Conservation (phyloP, 768 basidiomycete species). For the Scleroderma bovista region DNA sequence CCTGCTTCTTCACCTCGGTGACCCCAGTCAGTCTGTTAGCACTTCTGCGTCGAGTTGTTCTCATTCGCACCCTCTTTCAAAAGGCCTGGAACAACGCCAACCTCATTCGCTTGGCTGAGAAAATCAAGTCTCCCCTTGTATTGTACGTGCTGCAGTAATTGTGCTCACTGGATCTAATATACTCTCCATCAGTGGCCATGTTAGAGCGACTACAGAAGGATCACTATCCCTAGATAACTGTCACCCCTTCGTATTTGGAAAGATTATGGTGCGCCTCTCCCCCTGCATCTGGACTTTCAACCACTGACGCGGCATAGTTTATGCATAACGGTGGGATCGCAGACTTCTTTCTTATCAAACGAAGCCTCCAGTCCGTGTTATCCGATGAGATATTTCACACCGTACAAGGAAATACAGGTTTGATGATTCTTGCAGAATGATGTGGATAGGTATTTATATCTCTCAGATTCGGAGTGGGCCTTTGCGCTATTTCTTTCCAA, state of each 20-base stretch:
- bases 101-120: slow-evolving; percentile 88
- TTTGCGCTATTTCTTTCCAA: slow-evolving; percentile 90
- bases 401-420: slow-evolving; percentile 91
- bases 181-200: slow-evolving; percentile 60
- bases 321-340: slow-evolving; percentile 98
- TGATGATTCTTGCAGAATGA: slow-evolving; percentile 6
- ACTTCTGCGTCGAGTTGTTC: background rate
- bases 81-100: slow-evolving; percentile 98
- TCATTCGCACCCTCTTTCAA: slow-evolving; percentile 7
- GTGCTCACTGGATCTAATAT: background rate
- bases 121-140: slow-evolving; percentile 92
- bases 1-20: slow-evolving; percentile 94
- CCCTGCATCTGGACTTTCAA: background rate
- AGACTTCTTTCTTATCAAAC: slow-evolving; percentile 75
- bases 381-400: slow-evolving; percentile 81
- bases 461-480: slow-evolving; percentile 91
- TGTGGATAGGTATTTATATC: background rate
- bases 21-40: slow-evolving; percentile 57
- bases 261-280: slow-evolving; percentile 67
- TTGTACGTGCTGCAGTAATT: slow-evolving; percentile 72
- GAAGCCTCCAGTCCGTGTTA: slow-evolving; percentile 68
- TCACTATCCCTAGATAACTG: slow-evolving; percentile 91
- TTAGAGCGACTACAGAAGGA: slow-evolving; percentile 89
- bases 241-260: slow-evolving; percentile 90
- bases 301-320: slow-evolving; percentile 46